Percentiles rank a stretch among this genome's conserved stretches.
Evolutionary conservation across 176 grass and related monocot species (phyloP).

Genomic region (Musa itinerans): DNA sequence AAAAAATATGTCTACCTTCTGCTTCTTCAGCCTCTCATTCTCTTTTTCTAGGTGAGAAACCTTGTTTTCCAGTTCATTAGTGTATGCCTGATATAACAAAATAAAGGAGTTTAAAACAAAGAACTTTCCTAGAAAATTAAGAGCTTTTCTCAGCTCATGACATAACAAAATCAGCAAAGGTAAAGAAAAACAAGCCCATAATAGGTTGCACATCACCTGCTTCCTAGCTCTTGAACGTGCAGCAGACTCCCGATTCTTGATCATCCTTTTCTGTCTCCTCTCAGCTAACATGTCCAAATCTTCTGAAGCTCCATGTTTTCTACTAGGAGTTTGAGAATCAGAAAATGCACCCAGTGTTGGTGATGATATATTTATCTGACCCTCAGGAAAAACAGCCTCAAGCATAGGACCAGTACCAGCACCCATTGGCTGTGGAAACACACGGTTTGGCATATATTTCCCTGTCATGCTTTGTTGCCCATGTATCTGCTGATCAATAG

Average conservation of each 20-base stretch:
- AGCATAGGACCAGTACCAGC: constrained; percentile 10
- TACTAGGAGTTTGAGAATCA: constrained; percentile 32
- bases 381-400: constrained; percentile 9
- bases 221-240: constrained; percentile 98
- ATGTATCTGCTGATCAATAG: constrained; percentile 12
- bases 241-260: constrained; percentile 96
- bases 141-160: background rate
- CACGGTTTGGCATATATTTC: background rate
- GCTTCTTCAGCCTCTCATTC: constrained; percentile 69
- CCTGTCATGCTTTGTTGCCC: constrained; percentile 14
- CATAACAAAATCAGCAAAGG: background rate
- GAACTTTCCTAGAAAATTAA: background rate
- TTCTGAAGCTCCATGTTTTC: constrained; percentile 42
- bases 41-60: constrained; percentile 82
- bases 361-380: constrained; percentile 18
- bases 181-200: constrained; percentile 3
- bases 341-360: constrained; percentile 9
- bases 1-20: constrained; percentile 50
- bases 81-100: constrained; percentile 77
- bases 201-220: constrained; percentile 34
- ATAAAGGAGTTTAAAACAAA: constrained; percentile 9
- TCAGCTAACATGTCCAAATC: constrained; percentile 68
- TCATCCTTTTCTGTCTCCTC: constrained; percentile 98
- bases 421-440: background rate
- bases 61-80: constrained; percentile 97